phyloP scores from a whole-genome alignment of 2,329 filamentous ascomycete species.

The Aphanocladium album region DNA sequence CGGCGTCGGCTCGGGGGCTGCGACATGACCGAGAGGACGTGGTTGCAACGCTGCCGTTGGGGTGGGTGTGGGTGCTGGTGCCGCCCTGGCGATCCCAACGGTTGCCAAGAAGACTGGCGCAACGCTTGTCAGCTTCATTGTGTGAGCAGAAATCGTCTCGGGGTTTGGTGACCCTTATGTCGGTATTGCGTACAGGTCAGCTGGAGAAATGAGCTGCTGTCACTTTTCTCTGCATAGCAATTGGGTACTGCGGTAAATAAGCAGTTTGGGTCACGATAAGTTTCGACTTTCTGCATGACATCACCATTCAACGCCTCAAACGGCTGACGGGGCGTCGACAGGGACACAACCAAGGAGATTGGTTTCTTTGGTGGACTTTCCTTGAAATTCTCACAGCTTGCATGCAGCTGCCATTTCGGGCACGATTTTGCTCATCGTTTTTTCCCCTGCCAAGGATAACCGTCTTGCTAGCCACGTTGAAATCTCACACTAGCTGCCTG shows the following conservation, averaged over 20 bases:
- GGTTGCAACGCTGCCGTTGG: not conserved
- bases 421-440: not conserved
- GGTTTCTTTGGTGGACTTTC: not conserved
- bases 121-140: not conserved
- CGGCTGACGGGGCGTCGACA: not conserved
- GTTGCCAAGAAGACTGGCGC: conserved; percentile 9
- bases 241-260: not conserved
- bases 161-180: not conserved
- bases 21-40: not conserved
- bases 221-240: not conserved
- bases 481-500: not conserved
- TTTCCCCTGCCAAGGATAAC: not conserved
- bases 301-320: conserved; percentile 1
- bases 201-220: not conserved
- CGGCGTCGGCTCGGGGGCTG: conserved; percentile 19
- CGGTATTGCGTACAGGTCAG: not conserved
- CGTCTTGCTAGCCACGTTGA: not conserved
- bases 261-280: not conserved
- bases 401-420: not conserved
- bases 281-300: not conserved
- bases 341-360: not conserved
- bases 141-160: not conserved
- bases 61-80: not conserved
- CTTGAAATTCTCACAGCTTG: not conserved
- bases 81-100: conserved; percentile 9